Evolutionary conservation across 2,329 filamentous ascomycete genomes (phyloP).

Genomic region (Malbranchea zuffiana): DNA sequence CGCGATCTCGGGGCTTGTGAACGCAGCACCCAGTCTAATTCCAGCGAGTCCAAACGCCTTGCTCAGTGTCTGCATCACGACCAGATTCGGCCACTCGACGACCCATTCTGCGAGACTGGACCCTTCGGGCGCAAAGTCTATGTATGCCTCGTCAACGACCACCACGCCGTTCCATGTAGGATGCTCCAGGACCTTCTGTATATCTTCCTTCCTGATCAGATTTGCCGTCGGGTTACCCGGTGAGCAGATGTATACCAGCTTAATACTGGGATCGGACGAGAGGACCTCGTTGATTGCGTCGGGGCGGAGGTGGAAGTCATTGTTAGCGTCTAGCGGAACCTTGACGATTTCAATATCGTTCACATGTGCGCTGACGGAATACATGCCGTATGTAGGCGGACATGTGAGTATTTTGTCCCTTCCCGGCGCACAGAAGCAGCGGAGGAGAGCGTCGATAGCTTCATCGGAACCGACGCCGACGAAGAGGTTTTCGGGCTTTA

Average conservation of each 20-base stretch:
- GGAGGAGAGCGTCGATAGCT: conserved; percentile 85
- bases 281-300: conserved; percentile 57
- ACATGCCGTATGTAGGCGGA: conserved; percentile 98
- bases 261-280: conserved; percentile 56
- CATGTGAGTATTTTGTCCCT: conserved; percentile 86
- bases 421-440: conserved; percentile 83
- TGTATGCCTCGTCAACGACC: conserved; percentile 88
- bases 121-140: conserved; percentile 76
- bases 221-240: conserved; percentile 89
- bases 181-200: conserved; percentile 66
- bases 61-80: conserved; percentile 96
- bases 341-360: conserved; percentile 83
- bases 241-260: conserved; percentile 84
- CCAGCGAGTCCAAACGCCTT: conserved; percentile 95
- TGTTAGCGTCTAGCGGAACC: conserved; percentile 65
- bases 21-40: conserved; percentile 79
- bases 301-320: conserved; percentile 64
- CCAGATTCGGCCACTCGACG: conserved; percentile 82
- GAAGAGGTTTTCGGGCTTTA: conserved; percentile 77
- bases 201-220: conserved; percentile 62
- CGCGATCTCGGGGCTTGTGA: conserved; percentile 64
- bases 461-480: conserved; percentile 94
- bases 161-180: conserved; percentile 92
- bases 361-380: conserved; percentile 82
- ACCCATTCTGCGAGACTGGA: conserved; percentile 86